A percentile compares a stretch with the other conserved stretches of the same genome.
These are phyloP conservation scores for Cadophora gregata DNA, from an alignment of 2,329 filamentous ascomycete genomes.

Conservation along the genomic window DNA sequence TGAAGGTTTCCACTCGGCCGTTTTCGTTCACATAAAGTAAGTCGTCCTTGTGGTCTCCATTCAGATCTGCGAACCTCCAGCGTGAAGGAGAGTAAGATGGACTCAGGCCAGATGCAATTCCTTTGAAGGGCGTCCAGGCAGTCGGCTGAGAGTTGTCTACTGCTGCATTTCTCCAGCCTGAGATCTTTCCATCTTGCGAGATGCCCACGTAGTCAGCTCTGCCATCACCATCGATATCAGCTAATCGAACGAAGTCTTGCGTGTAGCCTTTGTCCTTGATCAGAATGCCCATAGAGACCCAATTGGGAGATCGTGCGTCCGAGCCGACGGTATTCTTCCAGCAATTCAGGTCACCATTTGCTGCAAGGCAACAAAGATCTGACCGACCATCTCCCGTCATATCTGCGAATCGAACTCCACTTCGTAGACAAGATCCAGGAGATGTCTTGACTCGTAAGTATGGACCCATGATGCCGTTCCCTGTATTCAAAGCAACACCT, in stretches of 20 bases:
- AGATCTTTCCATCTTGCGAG: constrained; percentile 1
- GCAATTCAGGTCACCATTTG: constrained; percentile 16
- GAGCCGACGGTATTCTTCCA: constrained; percentile 16
- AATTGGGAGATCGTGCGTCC: constrained; percentile 16
- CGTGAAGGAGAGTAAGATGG: constrained; percentile 7
- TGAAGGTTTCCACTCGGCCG: constrained; percentile 14
- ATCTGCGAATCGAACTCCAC: constrained; percentile 20
- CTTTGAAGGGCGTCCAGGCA: constrained; percentile 18
- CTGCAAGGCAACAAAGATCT: constrained; percentile 16
- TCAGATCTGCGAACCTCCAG: constrained; percentile 22
- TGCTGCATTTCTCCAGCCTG: constrained; percentile 21
- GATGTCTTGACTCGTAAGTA: constrained; percentile 8
- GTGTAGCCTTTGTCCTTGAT: neutral
- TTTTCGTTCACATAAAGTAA: constrained; percentile 17
- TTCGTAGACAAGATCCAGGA: constrained; percentile 9
- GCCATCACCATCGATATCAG: constrained; percentile 21
- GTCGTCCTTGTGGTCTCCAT: constrained; percentile 22
- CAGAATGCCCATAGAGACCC: constrained; percentile 3
- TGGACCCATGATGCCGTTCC: constrained; percentile 16
- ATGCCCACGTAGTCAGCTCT: constrained; percentile 20
- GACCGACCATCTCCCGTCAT: constrained; percentile 22
- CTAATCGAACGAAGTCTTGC: constrained; percentile 7
- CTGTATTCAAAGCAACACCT: constrained; percentile 21
- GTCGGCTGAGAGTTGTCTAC: neutral
- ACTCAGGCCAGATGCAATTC: neutral